phyloP scores from a whole-genome alignment of 805 yeast genomes.

The Candida nitratophila region DNA sequence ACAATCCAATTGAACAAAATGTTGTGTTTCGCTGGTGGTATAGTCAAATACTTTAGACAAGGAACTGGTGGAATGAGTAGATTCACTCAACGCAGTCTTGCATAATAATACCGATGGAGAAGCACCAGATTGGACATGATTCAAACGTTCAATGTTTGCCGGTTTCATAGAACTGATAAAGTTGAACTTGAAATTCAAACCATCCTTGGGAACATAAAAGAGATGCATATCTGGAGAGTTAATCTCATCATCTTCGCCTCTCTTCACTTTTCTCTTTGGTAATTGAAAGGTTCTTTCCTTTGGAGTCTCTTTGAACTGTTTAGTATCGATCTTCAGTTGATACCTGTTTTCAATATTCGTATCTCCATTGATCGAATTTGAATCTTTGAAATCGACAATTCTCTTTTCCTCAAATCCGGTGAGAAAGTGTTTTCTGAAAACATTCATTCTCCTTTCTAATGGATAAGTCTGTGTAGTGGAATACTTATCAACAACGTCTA shows the following conservation, averaged over 20 bases:
- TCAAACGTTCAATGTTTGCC: conserved; percentile 15
- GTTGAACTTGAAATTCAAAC: conserved; percentile 20
- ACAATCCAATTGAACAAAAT: conserved; percentile 37
- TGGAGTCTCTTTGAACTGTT: conserved; percentile 24
- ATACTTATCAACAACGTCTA: conserved; percentile 49
- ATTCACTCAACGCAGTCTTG: conserved; percentile 14
- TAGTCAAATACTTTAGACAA: conserved; percentile 25
- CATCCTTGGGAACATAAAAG: conserved; percentile 26
- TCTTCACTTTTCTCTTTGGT: conserved; percentile 14
- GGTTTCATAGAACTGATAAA: conserved; percentile 25
- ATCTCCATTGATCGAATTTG: conserved; percentile 12
- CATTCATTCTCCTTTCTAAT: conserved; percentile 48
- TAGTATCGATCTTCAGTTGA: conserved; percentile 24
- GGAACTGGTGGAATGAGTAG: background rate
- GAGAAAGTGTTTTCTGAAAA: conserved; percentile 38
- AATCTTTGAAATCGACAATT: conserved; percentile 15
- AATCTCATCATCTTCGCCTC: conserved; percentile 2
- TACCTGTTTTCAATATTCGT: conserved; percentile 9
- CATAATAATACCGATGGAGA: conserved; percentile 24
- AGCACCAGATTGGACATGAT: conserved; percentile 7
- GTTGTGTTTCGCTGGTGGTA: conserved; percentile 29
- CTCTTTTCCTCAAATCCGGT: conserved; percentile 51
- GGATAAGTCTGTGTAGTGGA: conserved; percentile 44
- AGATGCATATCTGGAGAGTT: conserved; percentile 25
- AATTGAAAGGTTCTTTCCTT: conserved; percentile 22